Evolutionary conservation across 805 yeast genomes (phyloP).

Genomic region (Lachancea waltii): DNA sequence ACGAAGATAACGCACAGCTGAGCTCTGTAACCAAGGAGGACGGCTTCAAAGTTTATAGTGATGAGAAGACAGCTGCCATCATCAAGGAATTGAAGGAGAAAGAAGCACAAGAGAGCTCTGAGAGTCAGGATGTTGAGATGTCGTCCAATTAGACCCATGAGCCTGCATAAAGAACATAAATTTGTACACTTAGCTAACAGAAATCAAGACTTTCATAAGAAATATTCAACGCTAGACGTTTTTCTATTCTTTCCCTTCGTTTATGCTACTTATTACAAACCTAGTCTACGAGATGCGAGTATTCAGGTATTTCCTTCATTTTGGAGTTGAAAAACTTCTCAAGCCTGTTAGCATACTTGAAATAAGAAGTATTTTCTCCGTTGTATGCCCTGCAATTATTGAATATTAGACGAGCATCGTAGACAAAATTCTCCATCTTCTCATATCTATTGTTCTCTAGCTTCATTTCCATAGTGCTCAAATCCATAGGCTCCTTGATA

Average conservation of each 20-base stretch:
- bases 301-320: constrained; percentile 87
- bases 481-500: constrained; percentile 96
- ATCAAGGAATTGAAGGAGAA: constrained; percentile 72
- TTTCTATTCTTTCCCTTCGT: not conserved
- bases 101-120: constrained; percentile 42
- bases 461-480: constrained; percentile 90
- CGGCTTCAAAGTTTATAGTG: constrained; percentile 82
- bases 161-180: too few relatives aligned
- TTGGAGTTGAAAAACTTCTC: constrained; percentile 83
- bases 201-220: not conserved
- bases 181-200: constrained; percentile 2
- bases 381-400: constrained; percentile 90
- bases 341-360: constrained; percentile 86
- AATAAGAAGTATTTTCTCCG: constrained; percentile 91
- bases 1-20: constrained; percentile 89
- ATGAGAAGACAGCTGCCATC: constrained; percentile 74
- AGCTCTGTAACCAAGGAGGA: constrained; percentile 82
- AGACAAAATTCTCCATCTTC: constrained; percentile 82
- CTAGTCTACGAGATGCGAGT: constrained; percentile 69
- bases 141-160: too few relatives aligned
- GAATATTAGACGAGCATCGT: constrained; percentile 80
- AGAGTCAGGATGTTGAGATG: constrained; percentile 32
- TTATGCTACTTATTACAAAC: constrained; percentile 1
- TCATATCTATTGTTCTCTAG: constrained; percentile 88
- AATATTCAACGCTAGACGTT: not conserved